Conservation (phyloP, 495 filamentous ascomycete genomes). For the Aspergillus ostianus region DNA sequence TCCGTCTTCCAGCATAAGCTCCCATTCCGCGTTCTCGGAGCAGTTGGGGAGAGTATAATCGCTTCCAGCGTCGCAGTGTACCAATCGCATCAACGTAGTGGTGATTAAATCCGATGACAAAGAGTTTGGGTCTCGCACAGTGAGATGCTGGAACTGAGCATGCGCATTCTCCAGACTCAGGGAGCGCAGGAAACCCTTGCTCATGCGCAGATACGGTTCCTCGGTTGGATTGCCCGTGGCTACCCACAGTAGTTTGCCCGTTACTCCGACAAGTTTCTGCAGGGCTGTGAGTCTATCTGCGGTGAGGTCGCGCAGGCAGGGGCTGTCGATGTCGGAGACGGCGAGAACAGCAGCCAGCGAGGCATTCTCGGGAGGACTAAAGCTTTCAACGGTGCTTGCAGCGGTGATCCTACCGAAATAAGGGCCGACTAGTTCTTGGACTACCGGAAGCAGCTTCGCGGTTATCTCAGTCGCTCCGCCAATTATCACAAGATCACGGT, state of each 20-base stretch:
- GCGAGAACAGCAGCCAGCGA: not conserved
- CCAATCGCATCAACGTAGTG: not conserved
- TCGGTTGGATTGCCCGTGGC: constrained; percentile 9
- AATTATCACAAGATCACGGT: not conserved
- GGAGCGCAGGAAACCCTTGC: constrained; percentile 9
- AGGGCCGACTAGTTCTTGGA: not conserved
- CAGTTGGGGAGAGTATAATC: not conserved
- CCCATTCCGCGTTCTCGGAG: not conserved
- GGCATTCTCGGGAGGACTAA: not conserved
- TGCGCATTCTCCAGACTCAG: not conserved
- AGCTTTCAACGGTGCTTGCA: not conserved
- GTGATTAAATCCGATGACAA: not conserved
- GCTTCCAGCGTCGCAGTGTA: not conserved
- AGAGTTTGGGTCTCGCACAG: not conserved
- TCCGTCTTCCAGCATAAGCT: not conserved
- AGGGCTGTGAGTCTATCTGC: not conserved
- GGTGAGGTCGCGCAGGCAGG: not conserved
- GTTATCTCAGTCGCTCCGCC: not conserved
- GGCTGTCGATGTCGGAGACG: not conserved
- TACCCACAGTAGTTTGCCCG: constrained; percentile 10
- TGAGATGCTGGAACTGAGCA: not conserved
- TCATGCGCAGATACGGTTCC: constrained; percentile 6
- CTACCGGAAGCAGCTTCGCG: not conserved
- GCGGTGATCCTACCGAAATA: not conserved
- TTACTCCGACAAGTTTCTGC: not conserved